Base-by-base conservation (phyloP, 495 filamentous ascomycete genomes). In the Aspergillus sclerotioniger region DNA sequence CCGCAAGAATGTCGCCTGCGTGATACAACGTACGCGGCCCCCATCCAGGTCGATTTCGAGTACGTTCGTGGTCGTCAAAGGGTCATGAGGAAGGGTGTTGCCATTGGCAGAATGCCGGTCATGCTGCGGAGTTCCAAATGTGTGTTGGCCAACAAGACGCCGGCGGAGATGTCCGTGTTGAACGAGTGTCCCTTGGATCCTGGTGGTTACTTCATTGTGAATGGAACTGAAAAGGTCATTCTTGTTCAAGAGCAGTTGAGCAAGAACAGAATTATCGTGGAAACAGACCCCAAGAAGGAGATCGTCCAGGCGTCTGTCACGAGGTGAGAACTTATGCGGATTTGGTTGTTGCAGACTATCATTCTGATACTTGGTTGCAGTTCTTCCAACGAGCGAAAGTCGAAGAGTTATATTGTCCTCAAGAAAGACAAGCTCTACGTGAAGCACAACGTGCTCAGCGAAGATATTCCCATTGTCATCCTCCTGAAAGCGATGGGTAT, bases 221-320 rank as follows among this genome's bases (percentile, higher is more conserved):
- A 96, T 61, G 94, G 94, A 53, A 96, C 90, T 50, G 94, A 99
- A 65, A 98, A 98, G 77, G 94, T 98, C 50, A 98, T 99, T 67
- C 82, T 99, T 13, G 92, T 98, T 33, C 94, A 98, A 70, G 94
- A 99, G 63, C 94, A 98, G 71, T 76, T 98, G 67, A 98, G 93
- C 80, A 98, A 98, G 79, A 99, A 99, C 73, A 82, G 94, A 76
- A 90, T 98, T 57, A 96, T 99, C 67, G 92, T 99, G 8, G 95
- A 99, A 71, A 84, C 87, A 41, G 91, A 94, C 65, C 82, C 85
- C 4, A 92, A 93, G 68, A 96, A 96, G 60, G 88, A 87, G 25
- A 87, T 95, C 56, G 89, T 96, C n/a, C 88, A 91, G 62, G 95
- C 95, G 17, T 96, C 92, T 7, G 95, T 98, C n/a, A 98, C 90